Conservation (phyloP, 495 filamentous ascomycete species). For the Penicillium soppii region DNA sequence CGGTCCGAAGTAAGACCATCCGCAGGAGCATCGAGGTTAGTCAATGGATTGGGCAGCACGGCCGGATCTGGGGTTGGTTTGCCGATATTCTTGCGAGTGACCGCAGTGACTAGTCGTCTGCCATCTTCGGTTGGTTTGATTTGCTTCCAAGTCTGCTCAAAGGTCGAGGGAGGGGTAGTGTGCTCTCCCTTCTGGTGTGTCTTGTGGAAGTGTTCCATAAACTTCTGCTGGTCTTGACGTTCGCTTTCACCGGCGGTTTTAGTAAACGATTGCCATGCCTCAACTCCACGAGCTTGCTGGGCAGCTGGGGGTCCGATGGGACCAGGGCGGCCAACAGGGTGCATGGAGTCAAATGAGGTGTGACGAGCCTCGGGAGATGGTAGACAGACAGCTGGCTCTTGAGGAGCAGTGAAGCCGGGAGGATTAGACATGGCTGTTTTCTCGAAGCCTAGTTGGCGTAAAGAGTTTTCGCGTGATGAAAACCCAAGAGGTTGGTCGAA, state of each 20-base stretch:
- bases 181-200: constrained; percentile 15
- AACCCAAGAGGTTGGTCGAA: constrained; percentile 64
- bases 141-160: constrained; percentile 64
- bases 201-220: constrained; percentile 50
- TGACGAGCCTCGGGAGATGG: constrained; percentile 38
- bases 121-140: constrained; percentile 39
- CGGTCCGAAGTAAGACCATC: constrained; percentile 39
- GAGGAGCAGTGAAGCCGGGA: constrained; percentile 33
- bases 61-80: constrained; percentile 14
- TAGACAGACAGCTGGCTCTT: constrained; percentile 34
- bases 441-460: constrained; percentile 41
- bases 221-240: constrained; percentile 37
- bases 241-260: constrained; percentile 43
- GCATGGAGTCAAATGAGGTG: constrained; percentile 37
- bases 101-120: constrained; percentile 38
- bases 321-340: constrained; percentile 42
- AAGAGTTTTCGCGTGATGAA: constrained; percentile 35
- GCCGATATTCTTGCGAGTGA: constrained; percentile 24
- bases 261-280: constrained; percentile 54
- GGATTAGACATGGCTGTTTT: constrained; percentile 34
- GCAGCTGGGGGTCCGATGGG: constrained; percentile 53
- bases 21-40: constrained; percentile 31
- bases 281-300: constrained; percentile 30
- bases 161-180: constrained; percentile 10
- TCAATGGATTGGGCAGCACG: constrained; percentile 22